Conservation (phyloP, 768 basidiomycete species). For the Boletus vinaceobasis region DNA sequence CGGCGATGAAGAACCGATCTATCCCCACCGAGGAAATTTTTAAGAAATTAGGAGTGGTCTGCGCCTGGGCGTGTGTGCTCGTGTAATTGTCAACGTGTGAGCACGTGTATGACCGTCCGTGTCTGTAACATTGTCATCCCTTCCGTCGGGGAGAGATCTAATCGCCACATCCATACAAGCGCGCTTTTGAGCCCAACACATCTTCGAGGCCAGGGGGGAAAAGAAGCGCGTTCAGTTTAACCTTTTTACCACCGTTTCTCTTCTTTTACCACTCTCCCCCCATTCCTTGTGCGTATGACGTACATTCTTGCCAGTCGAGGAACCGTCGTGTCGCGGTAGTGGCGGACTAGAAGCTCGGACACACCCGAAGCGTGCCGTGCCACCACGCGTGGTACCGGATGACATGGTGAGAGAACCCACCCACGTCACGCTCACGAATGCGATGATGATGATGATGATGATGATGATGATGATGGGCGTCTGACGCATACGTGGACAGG, state of each 20-base stretch:
- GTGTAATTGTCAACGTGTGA: neutral
- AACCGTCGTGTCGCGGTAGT: neutral
- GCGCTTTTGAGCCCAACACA: neutral
- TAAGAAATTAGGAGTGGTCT: neutral
- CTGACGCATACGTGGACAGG: neutral
- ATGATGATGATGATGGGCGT: neutral
- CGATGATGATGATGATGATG: too few species aligned
- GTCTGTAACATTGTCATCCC: neutral
- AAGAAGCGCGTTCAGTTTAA: slow-evolving; percentile 5
- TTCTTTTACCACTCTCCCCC: neutral
- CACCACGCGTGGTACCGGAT: neutral
- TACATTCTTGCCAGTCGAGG: neutral
- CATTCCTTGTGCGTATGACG: neutral
- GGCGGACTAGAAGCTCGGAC: neutral
- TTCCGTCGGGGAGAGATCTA: neutral
- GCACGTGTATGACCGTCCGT: too few species aligned
- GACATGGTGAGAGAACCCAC: too few species aligned
- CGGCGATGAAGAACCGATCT: neutral
- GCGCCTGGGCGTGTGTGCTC: neutral
- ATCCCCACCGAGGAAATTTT: neutral
- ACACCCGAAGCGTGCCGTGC: neutral
- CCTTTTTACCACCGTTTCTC: slow-evolving; percentile 1
- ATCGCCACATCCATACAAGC: neutral
- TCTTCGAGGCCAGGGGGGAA: neutral
- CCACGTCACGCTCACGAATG: neutral